phyloP scores from a whole-genome alignment of 768 basidiomycete species.

The Rossbeevera mucosa region DNA sequence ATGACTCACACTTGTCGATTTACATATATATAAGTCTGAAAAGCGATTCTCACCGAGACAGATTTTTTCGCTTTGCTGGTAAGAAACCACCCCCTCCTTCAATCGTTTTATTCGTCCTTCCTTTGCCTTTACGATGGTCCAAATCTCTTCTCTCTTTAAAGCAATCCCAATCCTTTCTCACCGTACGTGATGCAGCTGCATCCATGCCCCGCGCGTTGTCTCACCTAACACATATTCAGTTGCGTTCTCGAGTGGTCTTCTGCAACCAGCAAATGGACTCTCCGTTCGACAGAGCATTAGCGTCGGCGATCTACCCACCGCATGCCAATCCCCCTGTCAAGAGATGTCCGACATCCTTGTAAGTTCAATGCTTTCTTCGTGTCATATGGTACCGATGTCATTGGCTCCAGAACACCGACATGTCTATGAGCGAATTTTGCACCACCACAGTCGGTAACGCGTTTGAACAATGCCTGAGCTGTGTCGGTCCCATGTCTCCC shows the following conservation, averaged over 20 bases:
- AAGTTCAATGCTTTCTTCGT: not conserved
- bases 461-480: constrained; percentile 19
- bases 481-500: constrained; percentile 8
- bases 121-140: constrained; percentile 15
- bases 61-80: not conserved
- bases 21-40: not conserved
- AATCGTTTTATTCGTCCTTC: not conserved
- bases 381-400: not conserved
- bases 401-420: constrained; percentile 8
- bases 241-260: not conserved
- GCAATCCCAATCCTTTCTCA: constrained; percentile 8
- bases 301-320: constrained; percentile 8
- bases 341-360: constrained; percentile 20
- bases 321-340: constrained; percentile 20
- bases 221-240: not conserved
- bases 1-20: not conserved
- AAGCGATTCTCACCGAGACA: not conserved
- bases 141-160: constrained; percentile 16
- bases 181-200: constrained; percentile 4
- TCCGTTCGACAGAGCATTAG: constrained; percentile 18
- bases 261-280: constrained; percentile 10
- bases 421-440: constrained; percentile 12
- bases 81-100: not conserved
- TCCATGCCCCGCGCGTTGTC: not conserved
- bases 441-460: constrained; percentile 5